Base-by-base conservation (phyloP, 805 yeast species). In the Ogataea minuta region DNA sequence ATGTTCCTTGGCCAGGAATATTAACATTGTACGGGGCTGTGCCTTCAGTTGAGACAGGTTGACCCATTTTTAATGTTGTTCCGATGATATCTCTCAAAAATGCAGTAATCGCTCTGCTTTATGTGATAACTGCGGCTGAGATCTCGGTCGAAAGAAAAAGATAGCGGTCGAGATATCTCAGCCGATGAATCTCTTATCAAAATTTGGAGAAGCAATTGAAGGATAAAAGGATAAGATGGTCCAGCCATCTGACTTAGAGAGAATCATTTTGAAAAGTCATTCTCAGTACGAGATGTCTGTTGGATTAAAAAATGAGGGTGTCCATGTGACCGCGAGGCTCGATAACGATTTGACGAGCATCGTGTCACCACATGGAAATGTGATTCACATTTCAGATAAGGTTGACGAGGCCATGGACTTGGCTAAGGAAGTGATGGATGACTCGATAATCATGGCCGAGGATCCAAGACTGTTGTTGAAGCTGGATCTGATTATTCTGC, bases 1-100 rank as follows among this genome's bases (percentile, higher is more conserved):
- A 36, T 3, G 44, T 45, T n/a, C 67, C 67, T 24, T 52, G 52
- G 7, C 51, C 48, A 4, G 57, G 56, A 19, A 56, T 50, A 7
- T 33, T 13, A 4, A 53, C 34, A 4, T 31, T 31, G 31, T 46
- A 45, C n/a, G 51, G 48, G 16, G 49, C 31, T 6, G 50, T 34
- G 9, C 41, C 34, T 20, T 57, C 60, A 3, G 56, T 48, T 9
- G 60, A 53, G 21, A 49, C 44, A 16, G 49, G 39, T 34, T 50
- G 56, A 20, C 57, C 57, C 57, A 53, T 51, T 12, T 14, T 31
- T 13, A 8, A 10, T 2, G 28, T 19, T 8, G 21, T 19, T 19
- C 8, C 21, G 21, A 8, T 19, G 8, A 6, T 19, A 8, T 19
- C 8, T 19, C 8, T 19, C 8, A 8, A 19, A 8, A 19, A 6